These are phyloP conservation scores for Thuja plicata DNA, from an alignment of 83 land plant species.

Conservation along the genomic window DNA sequence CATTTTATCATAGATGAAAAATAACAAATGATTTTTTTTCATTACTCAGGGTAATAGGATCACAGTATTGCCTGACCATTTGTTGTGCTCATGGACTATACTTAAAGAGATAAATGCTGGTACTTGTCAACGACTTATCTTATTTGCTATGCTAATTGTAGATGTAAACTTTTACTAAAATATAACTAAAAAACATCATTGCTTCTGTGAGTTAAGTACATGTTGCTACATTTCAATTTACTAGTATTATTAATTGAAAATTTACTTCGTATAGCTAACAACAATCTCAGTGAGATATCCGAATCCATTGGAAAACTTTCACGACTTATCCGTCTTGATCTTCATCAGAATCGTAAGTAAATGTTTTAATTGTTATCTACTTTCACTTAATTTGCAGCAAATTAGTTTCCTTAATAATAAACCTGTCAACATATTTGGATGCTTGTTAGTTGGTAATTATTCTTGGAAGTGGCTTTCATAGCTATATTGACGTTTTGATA, in stretches of 20 bases:
- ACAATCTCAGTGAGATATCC: not conserved
- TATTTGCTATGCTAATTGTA: not conserved
- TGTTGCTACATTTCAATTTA: not conserved
- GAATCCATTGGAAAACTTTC: constrained; percentile 10
- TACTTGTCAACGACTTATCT: not conserved
- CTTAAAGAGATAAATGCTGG: constrained; percentile 9
- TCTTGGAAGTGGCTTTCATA: not conserved
- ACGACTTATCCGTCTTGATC: constrained; percentile 12
- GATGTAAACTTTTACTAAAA: not conserved
- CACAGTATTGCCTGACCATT: constrained; percentile 14
- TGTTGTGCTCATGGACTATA: not conserved
- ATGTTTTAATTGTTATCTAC: not conserved
- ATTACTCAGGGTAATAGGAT: constrained; percentile 7
- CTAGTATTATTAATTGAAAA: not conserved
- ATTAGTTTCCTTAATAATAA: not conserved
- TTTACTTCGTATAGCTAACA: constrained; percentile 1
- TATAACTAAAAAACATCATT: not conserved
- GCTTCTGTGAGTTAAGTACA: not conserved
- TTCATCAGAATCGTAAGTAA: constrained; percentile 12
- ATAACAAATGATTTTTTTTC: not conserved
- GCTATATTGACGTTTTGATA: not conserved
- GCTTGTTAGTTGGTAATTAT: not conserved
- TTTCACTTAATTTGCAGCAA: not conserved
- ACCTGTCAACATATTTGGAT: not conserved
- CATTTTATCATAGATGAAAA: not conserved